Base-by-base conservation (phyloP, 1,139 yeast genomes). In the Lodderomyces margitis region DNA sequence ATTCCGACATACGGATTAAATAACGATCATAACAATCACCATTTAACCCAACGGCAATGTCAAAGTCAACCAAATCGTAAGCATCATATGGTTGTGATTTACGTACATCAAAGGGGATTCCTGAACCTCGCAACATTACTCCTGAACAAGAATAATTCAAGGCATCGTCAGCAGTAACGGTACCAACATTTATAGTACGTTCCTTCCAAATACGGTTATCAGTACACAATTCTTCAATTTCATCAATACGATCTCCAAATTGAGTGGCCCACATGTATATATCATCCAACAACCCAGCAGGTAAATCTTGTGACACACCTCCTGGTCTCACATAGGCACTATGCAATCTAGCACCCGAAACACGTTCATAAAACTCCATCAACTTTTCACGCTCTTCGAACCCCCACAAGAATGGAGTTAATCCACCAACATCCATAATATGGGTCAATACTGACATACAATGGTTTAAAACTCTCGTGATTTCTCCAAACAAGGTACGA, bases 181-280 rank as follows among this genome's bases (percentile, higher is more conserved):
- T 74, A 55, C 96, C 96, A 46, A 87, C 84, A 53, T 80, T 89
- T 48, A 81, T 68, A 35, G 95, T 86, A 74, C 96, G 83, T 60
- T 85, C 85, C 68, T 83, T 85, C 96, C 96, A 87, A 66, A 87
- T 87, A 70, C 96, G 84, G 69, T 87, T 87, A 62, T 87, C 95
- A 40, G 96, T 86, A 52, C 85, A 77, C 68, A 87, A 77, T 67
- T 87, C 96, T 71, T 87, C 96, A 48, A 85, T 81, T 67, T 87
- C 96, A 65, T 87, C 96, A 55, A 87, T 68, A 72, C 96, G 81
- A 70, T 87, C 96, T 61, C 95, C 96, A 55, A 87, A 87, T 71
- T 87, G 96, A 30, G 96, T 87, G 44, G 95, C 95, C 96, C 96
- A 87, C 92, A 87, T 87, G 68, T 85, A 87, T 56, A 87, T 87